phyloP scores from a whole-genome alignment of 805 yeast genomes.

The Wickerhamiella sorbophila region DNA sequence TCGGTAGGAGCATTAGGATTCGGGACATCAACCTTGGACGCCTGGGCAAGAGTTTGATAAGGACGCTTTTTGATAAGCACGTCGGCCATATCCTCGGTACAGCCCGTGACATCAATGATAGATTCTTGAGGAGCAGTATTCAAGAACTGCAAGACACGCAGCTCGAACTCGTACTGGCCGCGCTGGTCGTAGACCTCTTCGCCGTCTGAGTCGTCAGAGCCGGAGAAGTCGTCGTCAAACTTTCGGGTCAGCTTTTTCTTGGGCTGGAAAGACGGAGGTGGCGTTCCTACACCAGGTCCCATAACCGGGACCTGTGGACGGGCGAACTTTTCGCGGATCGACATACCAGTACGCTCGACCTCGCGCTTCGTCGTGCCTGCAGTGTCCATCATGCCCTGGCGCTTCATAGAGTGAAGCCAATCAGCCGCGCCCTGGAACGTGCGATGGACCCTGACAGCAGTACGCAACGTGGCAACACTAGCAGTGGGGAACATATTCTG shows the following conservation, averaged over 20 bases:
- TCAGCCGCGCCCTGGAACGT: slow-evolving; percentile 25
- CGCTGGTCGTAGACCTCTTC: slow-evolving; percentile 25
- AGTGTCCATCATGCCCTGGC: slow-evolving; percentile 17
- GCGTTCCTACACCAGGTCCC: slow-evolving; percentile 4
- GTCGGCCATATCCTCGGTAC: slow-evolving; percentile 52
- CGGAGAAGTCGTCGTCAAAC: slow-evolving; percentile 31
- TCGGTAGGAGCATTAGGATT: slow-evolving; percentile 18
- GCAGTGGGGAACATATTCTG: slow-evolving; percentile 15
- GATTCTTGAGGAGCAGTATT: slow-evolving; percentile 66
- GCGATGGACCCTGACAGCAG: slow-evolving; percentile 19
- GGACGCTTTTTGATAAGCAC: slow-evolving; percentile 58
- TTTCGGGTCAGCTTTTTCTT: slow-evolving; percentile 1
- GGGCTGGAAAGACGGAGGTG: slow-evolving; percentile 2
- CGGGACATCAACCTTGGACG: slow-evolving; percentile 45
- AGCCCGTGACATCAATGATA: slow-evolving; percentile 64
- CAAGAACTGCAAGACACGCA: slow-evolving; percentile 57
- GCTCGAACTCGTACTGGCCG: slow-evolving; percentile 35
- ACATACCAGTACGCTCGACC: slow-evolving; percentile 18
- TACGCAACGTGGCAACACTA: slow-evolving; percentile 16
- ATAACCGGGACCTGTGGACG: slow-evolving; percentile 2
- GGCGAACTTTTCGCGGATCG: slow-evolving; percentile 27
- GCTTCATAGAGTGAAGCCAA: slow-evolving; percentile 24
- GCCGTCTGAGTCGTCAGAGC: slow-evolving; percentile 34
- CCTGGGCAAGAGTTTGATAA: slow-evolving; percentile 40
- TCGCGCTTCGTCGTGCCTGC: slow-evolving; percentile 21